phyloP scores from a whole-genome alignment of 768 basidiomycete genomes.

The Boletus pseudopeckii region DNA sequence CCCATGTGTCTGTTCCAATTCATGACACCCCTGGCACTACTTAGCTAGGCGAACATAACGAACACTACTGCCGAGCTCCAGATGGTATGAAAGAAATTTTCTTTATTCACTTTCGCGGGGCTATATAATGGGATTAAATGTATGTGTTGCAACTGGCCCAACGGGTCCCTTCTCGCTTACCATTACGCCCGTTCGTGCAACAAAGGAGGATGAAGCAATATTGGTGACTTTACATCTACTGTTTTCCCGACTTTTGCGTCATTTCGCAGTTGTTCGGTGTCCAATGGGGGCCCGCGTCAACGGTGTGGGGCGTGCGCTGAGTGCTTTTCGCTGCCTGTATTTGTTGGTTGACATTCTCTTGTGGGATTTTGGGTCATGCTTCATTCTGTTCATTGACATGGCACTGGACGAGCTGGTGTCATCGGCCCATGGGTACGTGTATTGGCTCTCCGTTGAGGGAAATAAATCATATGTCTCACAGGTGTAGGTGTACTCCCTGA shows the following conservation, averaged over 20 bases:
- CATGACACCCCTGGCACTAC: not conserved
- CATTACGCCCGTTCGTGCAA: not conserved
- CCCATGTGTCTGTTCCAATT: not conserved
- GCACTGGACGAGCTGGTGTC: conserved; percentile 33
- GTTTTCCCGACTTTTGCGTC: not conserved
- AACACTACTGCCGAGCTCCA: not conserved
- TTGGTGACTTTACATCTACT: conserved; percentile 8
- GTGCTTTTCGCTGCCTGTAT: not conserved
- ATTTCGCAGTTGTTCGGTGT: conserved; percentile 37
- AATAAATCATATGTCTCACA: conserved; percentile 6
- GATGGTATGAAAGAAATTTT: not conserved
- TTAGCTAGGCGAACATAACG: not conserved
- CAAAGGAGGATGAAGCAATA: conserved; percentile 22
- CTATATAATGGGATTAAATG: not conserved
- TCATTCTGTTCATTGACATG: conserved; percentile 37
- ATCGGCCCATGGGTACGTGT: conserved; percentile 29
- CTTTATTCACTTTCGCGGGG: not conserved
- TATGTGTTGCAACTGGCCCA: not conserved
- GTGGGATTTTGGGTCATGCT: conserved; percentile 31
- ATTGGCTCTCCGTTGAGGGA: not conserved
- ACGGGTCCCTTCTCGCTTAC: not conserved
- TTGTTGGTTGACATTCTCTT: conserved; percentile 36
- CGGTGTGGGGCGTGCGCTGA: conserved; percentile 40
- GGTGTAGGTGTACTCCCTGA: too few species aligned
- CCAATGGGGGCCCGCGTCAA: conserved; percentile 45